A percentile compares a stretch with the other conserved stretches of the same genome.
Evolutionary conservation across 129 eudicot genomes (phyloP).

Genomic region (Smallanthus sonchifolius): DNA sequence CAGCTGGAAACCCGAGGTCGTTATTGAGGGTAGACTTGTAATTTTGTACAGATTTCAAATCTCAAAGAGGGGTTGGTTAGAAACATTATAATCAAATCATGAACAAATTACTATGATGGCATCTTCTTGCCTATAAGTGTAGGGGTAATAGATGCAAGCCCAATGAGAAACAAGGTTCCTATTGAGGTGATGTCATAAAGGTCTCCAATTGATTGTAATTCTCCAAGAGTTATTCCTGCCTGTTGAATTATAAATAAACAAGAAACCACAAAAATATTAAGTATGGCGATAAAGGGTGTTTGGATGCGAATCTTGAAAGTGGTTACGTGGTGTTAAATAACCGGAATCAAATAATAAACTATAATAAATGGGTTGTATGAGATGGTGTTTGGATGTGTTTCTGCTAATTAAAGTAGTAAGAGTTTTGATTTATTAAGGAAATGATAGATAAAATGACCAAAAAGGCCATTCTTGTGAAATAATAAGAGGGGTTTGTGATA

Average conservation of each 20-base stretch:
- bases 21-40: constrained; percentile 8
- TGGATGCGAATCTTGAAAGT: neutral
- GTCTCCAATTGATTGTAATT: constrained; percentile 78
- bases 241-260: constrained; percentile 13
- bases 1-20: constrained; percentile 10
- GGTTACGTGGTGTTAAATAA: neutral
- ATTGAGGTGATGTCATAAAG: constrained; percentile 77
- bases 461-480: neutral
- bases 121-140: constrained; percentile 41
- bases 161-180: constrained; percentile 77
- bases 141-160: constrained; percentile 67
- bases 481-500: neutral
- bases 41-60: constrained; percentile 19
- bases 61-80: constrained; percentile 1
- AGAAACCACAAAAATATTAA: neutral
- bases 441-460: neutral
- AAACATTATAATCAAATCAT: neutral
- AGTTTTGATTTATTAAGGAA: neutral
- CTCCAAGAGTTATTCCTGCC: constrained; percentile 98
- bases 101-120: constrained; percentile 22
- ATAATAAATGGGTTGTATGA: neutral
- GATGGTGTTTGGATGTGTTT: neutral
- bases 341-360: neutral
- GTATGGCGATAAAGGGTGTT: neutral
- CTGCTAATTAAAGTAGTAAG: neutral